A percentile compares a stretch with the other conserved stretches of the same genome.
These are phyloP conservation scores for Ophiostoma pallidulum DNA, from an alignment of 2,329 filamentous ascomycete genomes.

Conservation along the genomic window DNA sequence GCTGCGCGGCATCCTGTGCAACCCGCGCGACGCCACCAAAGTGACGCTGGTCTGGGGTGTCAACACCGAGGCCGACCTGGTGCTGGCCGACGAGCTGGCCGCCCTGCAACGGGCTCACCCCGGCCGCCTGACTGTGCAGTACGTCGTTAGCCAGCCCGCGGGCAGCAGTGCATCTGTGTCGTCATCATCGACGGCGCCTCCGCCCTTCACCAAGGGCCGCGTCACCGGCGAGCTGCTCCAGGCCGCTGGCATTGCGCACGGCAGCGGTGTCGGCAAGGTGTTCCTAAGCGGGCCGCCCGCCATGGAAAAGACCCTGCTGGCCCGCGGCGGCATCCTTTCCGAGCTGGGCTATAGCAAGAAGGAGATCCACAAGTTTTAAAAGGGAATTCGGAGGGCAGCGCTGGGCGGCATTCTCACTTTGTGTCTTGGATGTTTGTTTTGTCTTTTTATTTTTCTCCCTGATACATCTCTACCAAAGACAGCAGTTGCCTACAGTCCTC, in stretches of 20 bases:
- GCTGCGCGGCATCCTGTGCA: conserved; percentile 49
- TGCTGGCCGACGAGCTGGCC: conserved; percentile 47
- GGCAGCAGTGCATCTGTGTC: no score
- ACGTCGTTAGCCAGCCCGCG: conserved; percentile 44
- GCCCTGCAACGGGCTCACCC: conserved; percentile 39
- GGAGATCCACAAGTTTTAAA: conserved; percentile 47
- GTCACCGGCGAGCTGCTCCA: conserved; percentile 48
- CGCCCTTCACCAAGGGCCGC: conserved; percentile 46
- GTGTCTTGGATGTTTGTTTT: no score
- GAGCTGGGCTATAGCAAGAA: conserved; percentile 48
- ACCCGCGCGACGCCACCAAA: conserved; percentile 51
- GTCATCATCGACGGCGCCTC: no score
- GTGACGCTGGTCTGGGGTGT: conserved; percentile 58
- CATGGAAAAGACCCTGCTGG: conserved; percentile 52
- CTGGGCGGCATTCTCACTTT: no score
- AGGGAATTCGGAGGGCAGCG: no score
- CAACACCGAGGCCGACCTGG: conserved; percentile 53
- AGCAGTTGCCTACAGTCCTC: no score
- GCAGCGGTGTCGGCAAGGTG: conserved; percentile 40
- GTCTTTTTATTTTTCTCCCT: background rate
- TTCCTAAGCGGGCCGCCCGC: conserved; percentile 60
- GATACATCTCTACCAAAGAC: no score
- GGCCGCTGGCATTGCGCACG: conserved; percentile 32
- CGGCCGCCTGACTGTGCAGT: conserved; percentile 46
- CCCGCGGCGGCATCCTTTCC: conserved; percentile 41